Evolutionary conservation across 164 flowering plant genomes (phyloP), one percentile per base, ranked within the genome.

Genomic region (Santalum album): DNA sequence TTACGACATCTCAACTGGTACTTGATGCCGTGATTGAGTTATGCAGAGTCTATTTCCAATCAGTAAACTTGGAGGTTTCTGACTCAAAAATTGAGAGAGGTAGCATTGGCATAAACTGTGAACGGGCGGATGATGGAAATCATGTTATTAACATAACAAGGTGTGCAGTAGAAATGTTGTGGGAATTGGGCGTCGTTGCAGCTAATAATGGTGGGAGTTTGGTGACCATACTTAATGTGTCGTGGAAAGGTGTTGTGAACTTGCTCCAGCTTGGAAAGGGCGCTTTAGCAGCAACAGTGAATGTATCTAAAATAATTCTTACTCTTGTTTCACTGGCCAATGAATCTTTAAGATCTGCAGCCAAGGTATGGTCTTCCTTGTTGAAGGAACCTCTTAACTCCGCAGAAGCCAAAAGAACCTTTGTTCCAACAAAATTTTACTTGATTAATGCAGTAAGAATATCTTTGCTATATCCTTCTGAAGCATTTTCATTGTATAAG

Each of bases 181-280:
- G 71, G 55, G 80, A 87, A 59, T 53, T 89, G 55, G 99, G 97
- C 18, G 69, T 72, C 53, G 48, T 82, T 71, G 90, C 99, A 16
- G 95, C 95, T 48, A 69, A 68, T 70, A 84, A 66, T 72, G 99
- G 96, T 53, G 97, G 96, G 27, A 78, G 66, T 62, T 70, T 87
- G 46, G 96, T 87, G 10, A 66, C 68, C 27, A 64, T 92, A 59
- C 91, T 92, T 18, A 92, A 92, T 69, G 40, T 75, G 52, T 85
- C 99, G 57, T 92, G 97, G 99, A 92, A 92, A 79, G 96, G 96
- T 53, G 92, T 92, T 32, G 86, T 92, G 52, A 66, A 77, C 29
- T 68, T 92, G 70, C 87, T 92, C 73, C 97, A 85, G 73, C 78
- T 77, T 27, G 78, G 76, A 34, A 79, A 77, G 53, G 79, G 78